Conservation (phyloP, 805 yeast species). For the Saccharomycopsis schoenii region DNA sequence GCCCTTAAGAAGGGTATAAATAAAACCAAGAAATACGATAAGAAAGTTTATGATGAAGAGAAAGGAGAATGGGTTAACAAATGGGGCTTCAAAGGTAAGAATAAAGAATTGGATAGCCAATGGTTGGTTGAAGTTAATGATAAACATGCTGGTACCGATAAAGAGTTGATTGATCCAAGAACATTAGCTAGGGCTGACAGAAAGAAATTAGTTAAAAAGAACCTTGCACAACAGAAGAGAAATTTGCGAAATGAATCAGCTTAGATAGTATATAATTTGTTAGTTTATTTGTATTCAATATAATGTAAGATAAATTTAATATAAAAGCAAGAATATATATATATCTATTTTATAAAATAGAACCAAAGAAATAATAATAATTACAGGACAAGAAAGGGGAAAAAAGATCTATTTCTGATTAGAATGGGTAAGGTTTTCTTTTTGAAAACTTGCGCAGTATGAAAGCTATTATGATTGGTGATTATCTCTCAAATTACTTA, state of each 20-base stretch:
- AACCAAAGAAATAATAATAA: not conserved
- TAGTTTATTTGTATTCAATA: not conserved
- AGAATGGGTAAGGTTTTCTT: not conserved
- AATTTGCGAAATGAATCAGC: conserved; percentile 32
- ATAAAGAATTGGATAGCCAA: conserved; percentile 77
- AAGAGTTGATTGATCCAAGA: conserved; percentile 82
- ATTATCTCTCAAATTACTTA: not conserved
- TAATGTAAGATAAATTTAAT: not conserved
- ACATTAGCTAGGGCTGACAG: conserved; percentile 72
- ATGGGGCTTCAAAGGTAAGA: conserved; percentile 96
- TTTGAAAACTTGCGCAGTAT: not conserved
- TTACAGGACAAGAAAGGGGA: not conserved
- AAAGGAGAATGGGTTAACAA: conserved; percentile 93
- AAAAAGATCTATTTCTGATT: not conserved
- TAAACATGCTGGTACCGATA: conserved; percentile 44
- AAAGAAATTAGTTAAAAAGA: conserved; percentile 75
- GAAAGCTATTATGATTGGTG: not conserved
- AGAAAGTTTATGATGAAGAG: conserved; percentile 81
- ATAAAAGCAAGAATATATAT: not conserved
- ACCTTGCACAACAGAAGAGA: conserved; percentile 74
- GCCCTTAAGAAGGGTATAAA: conserved; percentile 93
- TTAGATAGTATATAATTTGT: not conserved
- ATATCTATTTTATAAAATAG: not conserved
- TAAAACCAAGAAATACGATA: conserved; percentile 83
- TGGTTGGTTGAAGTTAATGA: conserved; percentile 96